A percentile compares a stretch with the other conserved stretches of the same genome.
Conservation (phyloP, 768 basidiomycete species). For the Mycena indigotica region DNA sequence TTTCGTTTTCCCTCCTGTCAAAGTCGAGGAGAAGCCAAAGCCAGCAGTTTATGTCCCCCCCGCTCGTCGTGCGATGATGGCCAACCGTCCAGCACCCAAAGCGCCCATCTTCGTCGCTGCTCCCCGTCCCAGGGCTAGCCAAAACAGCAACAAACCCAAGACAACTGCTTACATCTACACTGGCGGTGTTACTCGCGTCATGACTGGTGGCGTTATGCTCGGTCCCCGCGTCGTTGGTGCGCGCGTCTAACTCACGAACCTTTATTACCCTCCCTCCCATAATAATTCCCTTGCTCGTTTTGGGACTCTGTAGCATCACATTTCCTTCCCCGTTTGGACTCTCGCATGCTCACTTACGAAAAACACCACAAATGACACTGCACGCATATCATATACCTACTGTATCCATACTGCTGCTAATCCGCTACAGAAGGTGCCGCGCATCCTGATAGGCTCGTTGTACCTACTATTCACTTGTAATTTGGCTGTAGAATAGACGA, state of each 20-base stretch:
- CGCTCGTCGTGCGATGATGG: neutral
- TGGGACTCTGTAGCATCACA: neutral
- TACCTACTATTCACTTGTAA: too few species aligned
- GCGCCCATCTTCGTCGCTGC: neutral
- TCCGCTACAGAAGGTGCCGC: too few species aligned
- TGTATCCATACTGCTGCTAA: too few species aligned
- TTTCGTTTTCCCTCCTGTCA: neutral
- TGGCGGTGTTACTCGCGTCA: neutral
- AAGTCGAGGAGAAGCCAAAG: neutral
- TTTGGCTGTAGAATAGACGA: too few species aligned
- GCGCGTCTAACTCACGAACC: neutral
- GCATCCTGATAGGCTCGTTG: too few species aligned
- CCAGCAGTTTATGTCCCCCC: neutral
- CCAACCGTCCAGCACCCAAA: neutral
- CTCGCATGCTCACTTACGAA: neutral
- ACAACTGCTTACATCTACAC: neutral
- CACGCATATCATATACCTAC: slow-evolving; percentile 1
- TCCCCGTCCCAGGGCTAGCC: neutral
- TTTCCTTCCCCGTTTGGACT: neutral
- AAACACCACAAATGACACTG: neutral
- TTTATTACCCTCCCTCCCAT: neutral
- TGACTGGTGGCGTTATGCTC: slow-evolving; percentile 2
- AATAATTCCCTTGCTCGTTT: neutral
- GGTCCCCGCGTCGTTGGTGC: neutral
- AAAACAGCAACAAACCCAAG: too few species aligned